phyloP scores from a whole-genome alignment of 2,329 filamentous ascomycete genomes.

The Alternaria sp. region DNA sequence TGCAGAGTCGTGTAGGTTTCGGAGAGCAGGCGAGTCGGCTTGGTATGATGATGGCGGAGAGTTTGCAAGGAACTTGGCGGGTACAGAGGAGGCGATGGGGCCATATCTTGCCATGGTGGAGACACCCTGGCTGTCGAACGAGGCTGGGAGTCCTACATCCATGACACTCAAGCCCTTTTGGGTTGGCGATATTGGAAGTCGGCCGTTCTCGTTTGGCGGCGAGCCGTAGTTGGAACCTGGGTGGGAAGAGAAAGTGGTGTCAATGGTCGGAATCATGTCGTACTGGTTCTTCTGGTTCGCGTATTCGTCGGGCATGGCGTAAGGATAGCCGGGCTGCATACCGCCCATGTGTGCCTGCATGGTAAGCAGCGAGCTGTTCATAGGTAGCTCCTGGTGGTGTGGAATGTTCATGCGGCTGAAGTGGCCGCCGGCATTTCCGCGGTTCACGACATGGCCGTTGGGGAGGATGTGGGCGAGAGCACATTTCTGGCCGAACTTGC shows the following conservation, averaged over 20 bases:
- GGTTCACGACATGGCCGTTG: slow-evolving; percentile 90
- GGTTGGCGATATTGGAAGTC: slow-evolving; percentile 81
- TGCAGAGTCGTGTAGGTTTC: slow-evolving; percentile 70
- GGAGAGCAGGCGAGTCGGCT: slow-evolving; percentile 68
- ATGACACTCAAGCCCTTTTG: slow-evolving; percentile 83
- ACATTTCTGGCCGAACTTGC: slow-evolving; percentile 98
- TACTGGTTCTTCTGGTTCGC: slow-evolving; percentile 51
- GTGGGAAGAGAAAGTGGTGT: slow-evolving; percentile 67
- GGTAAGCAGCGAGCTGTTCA: slow-evolving; percentile 76
- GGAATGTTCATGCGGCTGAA: slow-evolving; percentile 74
- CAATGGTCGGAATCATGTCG: slow-evolving; percentile 64
- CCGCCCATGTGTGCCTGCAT: slow-evolving; percentile 60
- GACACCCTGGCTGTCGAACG: slow-evolving; percentile 95
- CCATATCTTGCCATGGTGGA: slow-evolving; percentile 90
- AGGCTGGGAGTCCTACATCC: slow-evolving; percentile 90
- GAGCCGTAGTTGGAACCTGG: slow-evolving; percentile 79
- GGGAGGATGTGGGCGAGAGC: slow-evolving; percentile 95
- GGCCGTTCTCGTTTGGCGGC: slow-evolving; percentile 72
- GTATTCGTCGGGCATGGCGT: slow-evolving; percentile 55
- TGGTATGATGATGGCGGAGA: slow-evolving; percentile 75
- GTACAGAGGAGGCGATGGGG: slow-evolving; percentile 90
- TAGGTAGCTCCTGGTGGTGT: slow-evolving; percentile 72
- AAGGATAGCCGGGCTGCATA: slow-evolving; percentile 52
- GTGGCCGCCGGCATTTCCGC: slow-evolving; percentile 63
- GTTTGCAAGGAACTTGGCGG: slow-evolving; percentile 89